A percentile compares a stretch with the other conserved stretches of the same genome.
phyloP scores from a whole-genome alignment of 148 eudicot genomes.

The Oxyria digyna region DNA sequence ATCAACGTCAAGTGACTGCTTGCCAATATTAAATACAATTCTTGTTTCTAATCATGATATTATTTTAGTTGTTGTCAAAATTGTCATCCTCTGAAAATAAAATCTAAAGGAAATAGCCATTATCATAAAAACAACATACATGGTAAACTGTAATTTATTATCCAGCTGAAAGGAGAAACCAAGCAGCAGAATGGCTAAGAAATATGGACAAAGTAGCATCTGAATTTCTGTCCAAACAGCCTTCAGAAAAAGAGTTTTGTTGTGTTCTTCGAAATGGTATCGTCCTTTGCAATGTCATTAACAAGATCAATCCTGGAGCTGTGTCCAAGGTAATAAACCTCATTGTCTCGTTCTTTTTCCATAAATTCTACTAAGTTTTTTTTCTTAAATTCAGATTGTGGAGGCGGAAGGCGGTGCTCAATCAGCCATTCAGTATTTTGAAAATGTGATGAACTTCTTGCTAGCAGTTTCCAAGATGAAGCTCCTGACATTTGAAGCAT shows the following conservation, averaged over 20 bases:
- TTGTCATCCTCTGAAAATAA: not conserved
- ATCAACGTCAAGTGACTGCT: not conserved
- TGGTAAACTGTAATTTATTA: not conserved
- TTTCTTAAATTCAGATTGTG: conserved; percentile 41
- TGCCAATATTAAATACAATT: not conserved
- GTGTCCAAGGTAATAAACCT: conserved; percentile 25
- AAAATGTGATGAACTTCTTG: conserved; percentile 77
- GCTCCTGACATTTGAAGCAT: conserved; percentile 76
- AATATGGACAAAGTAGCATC: conserved; percentile 68
- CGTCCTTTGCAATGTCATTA: conserved; percentile 95
- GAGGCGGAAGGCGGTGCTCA: conserved; percentile 85
- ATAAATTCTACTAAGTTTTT: not conserved
- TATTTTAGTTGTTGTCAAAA: not conserved
- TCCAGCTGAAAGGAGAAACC: conserved; percentile 60
- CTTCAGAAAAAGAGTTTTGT: conserved; percentile 64
- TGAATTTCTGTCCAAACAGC: conserved; percentile 51
- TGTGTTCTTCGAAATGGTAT: conserved; percentile 83
- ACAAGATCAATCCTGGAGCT: conserved; percentile 84
- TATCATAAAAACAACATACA: not conserved
- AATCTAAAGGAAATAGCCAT: not conserved
- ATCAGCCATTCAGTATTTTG: conserved; percentile 78
- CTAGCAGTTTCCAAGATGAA: conserved; percentile 65
- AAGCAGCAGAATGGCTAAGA: conserved; percentile 82
- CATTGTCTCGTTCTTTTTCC: not conserved
- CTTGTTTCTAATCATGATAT: not conserved